These are phyloP conservation scores for Pichia ethanolica DNA, from an alignment of 805 yeast genomes.

Conservation along the genomic window DNA sequence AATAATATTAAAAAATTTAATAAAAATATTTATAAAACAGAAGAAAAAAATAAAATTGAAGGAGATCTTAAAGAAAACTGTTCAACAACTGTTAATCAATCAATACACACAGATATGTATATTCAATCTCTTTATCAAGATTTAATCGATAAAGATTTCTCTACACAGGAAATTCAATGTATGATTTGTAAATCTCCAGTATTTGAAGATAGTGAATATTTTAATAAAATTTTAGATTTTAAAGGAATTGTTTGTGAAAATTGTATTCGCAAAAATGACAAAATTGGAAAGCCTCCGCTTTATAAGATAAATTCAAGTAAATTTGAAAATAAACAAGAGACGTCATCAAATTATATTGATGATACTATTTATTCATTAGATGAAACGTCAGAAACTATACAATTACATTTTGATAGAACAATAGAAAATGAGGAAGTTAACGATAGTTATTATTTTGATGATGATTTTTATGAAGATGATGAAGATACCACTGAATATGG, in stretches of 20 bases:
- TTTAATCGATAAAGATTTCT: neutral
- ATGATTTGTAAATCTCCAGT: neutral
- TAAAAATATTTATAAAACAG: neutral
- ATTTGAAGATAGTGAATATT: neutral
- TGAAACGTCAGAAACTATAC: neutral
- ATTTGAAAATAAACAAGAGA: neutral
- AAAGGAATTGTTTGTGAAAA: constrained; percentile 1
- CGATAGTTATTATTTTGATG: neutral
- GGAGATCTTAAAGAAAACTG: neutral
- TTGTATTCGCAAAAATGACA: neutral
- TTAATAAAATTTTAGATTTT: neutral
- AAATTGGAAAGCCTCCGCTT: too few relatives aligned
- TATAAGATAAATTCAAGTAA: too few relatives aligned
- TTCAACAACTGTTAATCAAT: neutral
- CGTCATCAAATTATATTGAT: neutral
- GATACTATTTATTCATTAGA: neutral
- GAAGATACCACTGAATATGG: constrained; percentile 2
- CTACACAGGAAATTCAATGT: neutral
- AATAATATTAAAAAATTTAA: too few relatives aligned
- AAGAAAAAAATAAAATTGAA: too few relatives aligned
- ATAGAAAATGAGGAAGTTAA: neutral
- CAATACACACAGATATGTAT: neutral
- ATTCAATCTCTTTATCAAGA: constrained; percentile 3
- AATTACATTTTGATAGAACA: neutral
- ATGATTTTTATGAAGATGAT: neutral